Evolutionary conservation across 2,329 filamentous ascomycete genomes (phyloP), one percentile per base, ranked within the genome.

Genomic region (Diplodia corticola): DNA sequence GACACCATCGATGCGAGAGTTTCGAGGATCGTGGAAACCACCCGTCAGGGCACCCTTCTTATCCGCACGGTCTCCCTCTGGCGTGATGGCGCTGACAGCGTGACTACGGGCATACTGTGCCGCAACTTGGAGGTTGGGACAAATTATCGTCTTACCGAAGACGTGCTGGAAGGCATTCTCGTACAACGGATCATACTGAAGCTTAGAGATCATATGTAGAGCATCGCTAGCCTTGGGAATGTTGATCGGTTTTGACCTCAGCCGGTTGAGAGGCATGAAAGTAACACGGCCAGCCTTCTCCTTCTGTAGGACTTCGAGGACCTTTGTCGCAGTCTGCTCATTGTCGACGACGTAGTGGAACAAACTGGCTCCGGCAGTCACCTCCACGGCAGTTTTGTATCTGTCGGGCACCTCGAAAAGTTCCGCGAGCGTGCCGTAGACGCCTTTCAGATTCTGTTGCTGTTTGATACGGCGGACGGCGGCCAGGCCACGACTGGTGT

Each of bases 311-410:
- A 88, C 86, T 70, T 94, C 90, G 50, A 95, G 88, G 37, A 97
- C 86, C 70, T 88, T 87, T 1, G 91, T 92, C 0, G 93, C 93
- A 0, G 93, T 97, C 48, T 91, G 88, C 68, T 96, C 92, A 59
- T 90, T 94, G 76, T 99, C 94, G 50, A 98, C 94, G 12, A 99
- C 89, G 70, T 97, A 97, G 78, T 99, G 92, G 80, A 99, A 99
- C 9, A 99, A 84, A 75, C 92, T 96, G 69, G 89, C 89, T 20
- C 95, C 95, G 2, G 94, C 95, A 61, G 93, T 95, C 71, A 96
- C 92, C 79, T 99, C 95, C 10, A 96, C 90, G 1, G 95, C 92
- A 12, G 93, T 88, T 68, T 93, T 88, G 79, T 97, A 98, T 63
- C 88, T 86, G 63, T 97, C 92, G 67, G 84, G 87, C 57, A 97